Conservation (phyloP, 78 protist genomes). For the Creolimax fragrantissima region DNA sequence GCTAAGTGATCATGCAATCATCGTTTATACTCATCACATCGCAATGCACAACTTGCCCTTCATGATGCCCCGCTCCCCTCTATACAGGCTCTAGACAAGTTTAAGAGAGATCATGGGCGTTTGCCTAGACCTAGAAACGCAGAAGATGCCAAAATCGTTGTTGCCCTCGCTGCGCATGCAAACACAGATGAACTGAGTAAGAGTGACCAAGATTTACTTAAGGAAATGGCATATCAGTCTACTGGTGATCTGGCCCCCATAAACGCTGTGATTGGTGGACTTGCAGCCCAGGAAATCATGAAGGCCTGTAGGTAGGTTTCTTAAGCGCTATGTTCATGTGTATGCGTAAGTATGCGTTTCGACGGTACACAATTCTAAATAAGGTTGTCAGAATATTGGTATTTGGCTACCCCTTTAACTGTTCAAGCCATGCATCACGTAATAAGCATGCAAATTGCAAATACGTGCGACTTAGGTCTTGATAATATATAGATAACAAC, state of each 20-base stretch:
- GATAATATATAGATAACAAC: no score
- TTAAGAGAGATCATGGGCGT: slow-evolving; percentile 8
- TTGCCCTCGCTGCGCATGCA: not conserved
- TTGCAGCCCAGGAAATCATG: slow-evolving; percentile 85
- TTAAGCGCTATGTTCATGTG: no score
- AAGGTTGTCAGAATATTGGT: no score
- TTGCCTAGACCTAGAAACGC: slow-evolving; percentile 48
- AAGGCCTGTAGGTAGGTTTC: slow-evolving; percentile 48
- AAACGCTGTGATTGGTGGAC: slow-evolving; percentile 75
- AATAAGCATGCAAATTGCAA: no score
- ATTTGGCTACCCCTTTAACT: no score
- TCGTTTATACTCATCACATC: no score
- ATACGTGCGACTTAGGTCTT: no score
- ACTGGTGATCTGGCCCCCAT: slow-evolving; percentile 63
- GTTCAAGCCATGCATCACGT: no score
- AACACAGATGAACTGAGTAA: slow-evolving; percentile 15
- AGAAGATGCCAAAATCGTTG: slow-evolving; percentile 29
- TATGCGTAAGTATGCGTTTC: not conserved
- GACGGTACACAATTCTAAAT: no score
- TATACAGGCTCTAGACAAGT: slow-evolving; percentile 24
- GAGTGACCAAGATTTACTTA: slow-evolving; percentile 40
- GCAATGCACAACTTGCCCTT: no score
- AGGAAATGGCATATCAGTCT: slow-evolving; percentile 37
- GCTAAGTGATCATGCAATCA: no score
- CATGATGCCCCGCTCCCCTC: not conserved